A percentile compares a stretch with the other conserved stretches of the same genome.
Conservation (phyloP, 2,329 filamentous ascomycete species). For the Pseudogymnoascus sp. region DNA sequence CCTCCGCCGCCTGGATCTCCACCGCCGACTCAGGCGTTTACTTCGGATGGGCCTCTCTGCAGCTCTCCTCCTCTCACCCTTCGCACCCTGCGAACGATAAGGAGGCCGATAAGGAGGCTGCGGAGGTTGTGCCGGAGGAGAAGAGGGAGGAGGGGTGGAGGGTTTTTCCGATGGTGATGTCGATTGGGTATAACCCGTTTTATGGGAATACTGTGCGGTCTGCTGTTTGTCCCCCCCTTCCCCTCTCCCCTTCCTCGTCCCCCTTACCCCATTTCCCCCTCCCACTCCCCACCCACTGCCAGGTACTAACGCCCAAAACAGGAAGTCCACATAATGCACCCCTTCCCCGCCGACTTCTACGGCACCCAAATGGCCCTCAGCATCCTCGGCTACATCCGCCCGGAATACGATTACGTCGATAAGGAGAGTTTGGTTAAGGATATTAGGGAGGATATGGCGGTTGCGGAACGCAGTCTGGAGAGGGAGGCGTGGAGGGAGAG, state of each 20-base stretch:
- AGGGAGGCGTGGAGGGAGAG: constrained; percentile 49
- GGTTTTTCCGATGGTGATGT: constrained; percentile 84
- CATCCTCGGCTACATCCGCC: constrained; percentile 79
- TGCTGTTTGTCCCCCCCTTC: constrained; percentile 43
- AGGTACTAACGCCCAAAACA: neutral
- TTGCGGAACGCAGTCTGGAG: constrained; percentile 64
- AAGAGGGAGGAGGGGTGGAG: constrained; percentile 22
- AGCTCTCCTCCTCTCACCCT: constrained; percentile 44
- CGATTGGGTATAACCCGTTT: constrained; percentile 93
- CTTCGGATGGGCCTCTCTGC: constrained; percentile 81
- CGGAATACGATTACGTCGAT: constrained; percentile 80
- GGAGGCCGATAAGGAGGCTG: constrained; percentile 12
- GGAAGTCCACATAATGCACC: constrained; percentile 81
- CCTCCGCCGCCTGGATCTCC: constrained; percentile 54
- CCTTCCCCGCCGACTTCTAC: constrained; percentile 78
- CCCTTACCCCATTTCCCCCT: neutral
- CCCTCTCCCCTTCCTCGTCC: neutral
- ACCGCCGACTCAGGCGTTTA: constrained; percentile 74
- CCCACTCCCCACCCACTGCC: neutral
- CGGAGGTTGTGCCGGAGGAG: constrained; percentile 2
- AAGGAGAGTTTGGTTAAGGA: constrained; percentile 79
- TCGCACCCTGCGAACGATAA: constrained; percentile 13
- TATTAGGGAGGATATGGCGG: constrained; percentile 81
- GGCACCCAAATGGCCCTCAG: constrained; percentile 68
- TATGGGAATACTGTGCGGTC: constrained; percentile 85